Conservation (phyloP, 768 basidiomycete genomes). For the Termitomyces sp. region DNA sequence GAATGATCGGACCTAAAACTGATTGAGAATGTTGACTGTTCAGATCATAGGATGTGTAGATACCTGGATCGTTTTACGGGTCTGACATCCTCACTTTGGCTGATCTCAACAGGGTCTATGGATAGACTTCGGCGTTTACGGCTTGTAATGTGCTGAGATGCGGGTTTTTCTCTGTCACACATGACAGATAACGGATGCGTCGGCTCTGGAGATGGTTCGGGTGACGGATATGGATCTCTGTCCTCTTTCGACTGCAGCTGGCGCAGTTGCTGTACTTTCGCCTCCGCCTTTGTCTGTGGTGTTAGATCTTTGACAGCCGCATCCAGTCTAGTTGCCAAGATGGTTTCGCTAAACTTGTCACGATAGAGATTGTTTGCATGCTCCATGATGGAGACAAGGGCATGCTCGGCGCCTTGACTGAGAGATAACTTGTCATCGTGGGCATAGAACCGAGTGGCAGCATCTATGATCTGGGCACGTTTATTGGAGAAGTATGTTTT, state of each 20-base stretch:
- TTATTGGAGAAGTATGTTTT: constrained; percentile 26
- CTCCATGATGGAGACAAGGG: constrained; percentile 19
- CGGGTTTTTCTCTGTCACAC: not conserved
- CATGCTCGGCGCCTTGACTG: constrained; percentile 15
- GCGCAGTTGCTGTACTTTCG: constrained; percentile 6
- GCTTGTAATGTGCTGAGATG: not conserved
- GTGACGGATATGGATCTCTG: constrained; percentile 15
- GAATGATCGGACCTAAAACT: not conserved
- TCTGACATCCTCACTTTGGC: not conserved
- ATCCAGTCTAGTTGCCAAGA: constrained; percentile 23
- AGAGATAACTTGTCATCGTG: constrained; percentile 17
- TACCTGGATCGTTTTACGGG: constrained; percentile 16
- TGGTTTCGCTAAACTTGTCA: constrained; percentile 21
- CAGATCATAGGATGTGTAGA: not conserved
- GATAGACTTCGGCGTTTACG: constrained; percentile 14
- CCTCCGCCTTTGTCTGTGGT: constrained; percentile 15
- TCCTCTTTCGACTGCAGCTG: constrained; percentile 1
- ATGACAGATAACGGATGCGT: not conserved
- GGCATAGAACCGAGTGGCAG: constrained; percentile 30
- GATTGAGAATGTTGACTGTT: not conserved
- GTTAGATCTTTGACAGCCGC: constrained; percentile 24
- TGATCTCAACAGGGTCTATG: not conserved
- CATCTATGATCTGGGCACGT: constrained; percentile 31
- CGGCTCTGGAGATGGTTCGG: constrained; percentile 12
- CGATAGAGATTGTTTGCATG: constrained; percentile 17